Conservation (phyloP, 202 grass and related monocot genomes). For the Tripidium arundinaceum region DNA sequence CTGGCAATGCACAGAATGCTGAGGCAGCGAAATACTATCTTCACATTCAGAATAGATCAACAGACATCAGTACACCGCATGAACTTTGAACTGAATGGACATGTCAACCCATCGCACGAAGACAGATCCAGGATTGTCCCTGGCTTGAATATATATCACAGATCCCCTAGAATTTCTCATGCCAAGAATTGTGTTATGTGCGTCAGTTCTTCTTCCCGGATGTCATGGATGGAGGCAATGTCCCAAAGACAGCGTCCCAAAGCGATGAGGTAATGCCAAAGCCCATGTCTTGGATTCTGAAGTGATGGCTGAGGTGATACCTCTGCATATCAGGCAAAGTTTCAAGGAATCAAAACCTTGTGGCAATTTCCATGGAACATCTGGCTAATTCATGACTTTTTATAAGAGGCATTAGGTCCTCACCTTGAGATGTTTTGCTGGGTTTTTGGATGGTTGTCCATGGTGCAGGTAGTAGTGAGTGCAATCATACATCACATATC, state of each 20-base stretch:
- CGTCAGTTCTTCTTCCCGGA: constrained; percentile 37
- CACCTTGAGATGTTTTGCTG: constrained; percentile 74
- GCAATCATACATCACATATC: constrained; percentile 92
- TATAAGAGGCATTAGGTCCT: background rate
- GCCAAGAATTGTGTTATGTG: constrained; percentile 23
- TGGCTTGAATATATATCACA: constrained; percentile 59
- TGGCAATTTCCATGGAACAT: background rate
- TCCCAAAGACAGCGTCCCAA: constrained; percentile 72
- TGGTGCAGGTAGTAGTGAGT: constrained; percentile 92
- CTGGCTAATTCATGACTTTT: background rate
- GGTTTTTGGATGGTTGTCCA: constrained; percentile 66
- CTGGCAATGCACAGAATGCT: background rate
- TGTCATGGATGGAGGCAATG: constrained; percentile 49
- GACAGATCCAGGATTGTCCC: constrained; percentile 27
- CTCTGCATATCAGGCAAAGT: constrained; percentile 36
- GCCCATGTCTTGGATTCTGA: constrained; percentile 75
- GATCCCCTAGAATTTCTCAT: constrained; percentile 17
- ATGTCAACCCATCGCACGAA: constrained; percentile 26
- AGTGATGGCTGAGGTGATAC: constrained; percentile 90
- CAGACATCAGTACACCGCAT: constrained; percentile 25
- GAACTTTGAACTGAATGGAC: constrained; percentile 41
- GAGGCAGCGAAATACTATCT: constrained; percentile 27
- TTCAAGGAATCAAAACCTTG: background rate
- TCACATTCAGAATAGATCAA: constrained; percentile 27
- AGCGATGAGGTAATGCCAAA: constrained; percentile 81